A percentile compares a stretch with the other conserved stretches of the same genome.
Evolutionary conservation across 352 stramenopile genomes (phyloP).

Genomic region (Phytophthora multivora): DNA sequence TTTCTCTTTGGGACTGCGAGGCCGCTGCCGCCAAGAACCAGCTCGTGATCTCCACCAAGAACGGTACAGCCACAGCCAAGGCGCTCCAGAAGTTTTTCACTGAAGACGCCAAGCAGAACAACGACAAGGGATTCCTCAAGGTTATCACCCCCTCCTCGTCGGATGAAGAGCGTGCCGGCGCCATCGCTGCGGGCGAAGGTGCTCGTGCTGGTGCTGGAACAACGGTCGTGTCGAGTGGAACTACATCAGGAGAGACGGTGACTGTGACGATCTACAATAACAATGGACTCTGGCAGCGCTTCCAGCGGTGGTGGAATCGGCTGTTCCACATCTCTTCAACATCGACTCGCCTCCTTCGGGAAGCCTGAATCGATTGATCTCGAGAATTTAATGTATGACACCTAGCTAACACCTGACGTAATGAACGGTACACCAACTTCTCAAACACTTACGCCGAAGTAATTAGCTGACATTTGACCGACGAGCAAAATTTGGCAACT

Average conservation of each 20-base stretch:
- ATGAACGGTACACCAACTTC: constrained; percentile 4
- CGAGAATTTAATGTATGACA: constrained; percentile 5
- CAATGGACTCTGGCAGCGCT: constrained; percentile 28
- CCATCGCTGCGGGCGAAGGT: constrained; percentile 9
- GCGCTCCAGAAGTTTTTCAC: constrained; percentile 19
- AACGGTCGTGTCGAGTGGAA: constrained; percentile 8
- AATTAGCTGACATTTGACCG: no score
- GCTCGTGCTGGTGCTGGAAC: constrained; percentile 12
- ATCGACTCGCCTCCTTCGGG: constrained; percentile 11
- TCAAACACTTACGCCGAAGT: background rate
- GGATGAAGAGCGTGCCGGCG: constrained; percentile 13
- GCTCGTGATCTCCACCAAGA: constrained; percentile 10
- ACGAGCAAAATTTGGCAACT: no score
- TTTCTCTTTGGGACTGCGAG: background rate
- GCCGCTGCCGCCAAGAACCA: constrained; percentile 12
- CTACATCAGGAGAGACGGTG: background rate
- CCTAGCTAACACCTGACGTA: background rate
- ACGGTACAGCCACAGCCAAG: constrained; percentile 13
- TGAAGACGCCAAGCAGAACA: constrained; percentile 10
- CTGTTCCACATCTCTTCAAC: constrained; percentile 4
- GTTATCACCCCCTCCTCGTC: constrained; percentile 4
- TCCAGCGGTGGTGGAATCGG: constrained; percentile 26
- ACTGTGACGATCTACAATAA: constrained; percentile 31
- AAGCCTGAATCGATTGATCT: constrained; percentile 7
- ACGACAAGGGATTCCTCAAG: constrained; percentile 17